phyloP scores from a whole-genome alignment of 2,329 filamentous ascomycete species.

The Penicillium paneum region DNA sequence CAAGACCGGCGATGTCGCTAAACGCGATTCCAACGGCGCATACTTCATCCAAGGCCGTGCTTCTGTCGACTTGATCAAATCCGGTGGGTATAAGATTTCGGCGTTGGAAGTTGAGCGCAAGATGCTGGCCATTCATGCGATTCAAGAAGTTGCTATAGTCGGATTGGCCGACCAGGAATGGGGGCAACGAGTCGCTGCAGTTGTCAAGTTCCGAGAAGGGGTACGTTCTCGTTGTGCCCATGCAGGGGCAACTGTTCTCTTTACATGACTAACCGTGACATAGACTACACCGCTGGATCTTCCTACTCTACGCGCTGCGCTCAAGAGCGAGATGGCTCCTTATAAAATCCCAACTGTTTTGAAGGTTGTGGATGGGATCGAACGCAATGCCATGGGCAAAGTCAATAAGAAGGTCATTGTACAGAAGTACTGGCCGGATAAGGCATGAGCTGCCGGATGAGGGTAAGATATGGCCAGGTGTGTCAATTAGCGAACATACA shows the following conservation, averaged over 20 bases:
- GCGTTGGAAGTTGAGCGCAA: slow-evolving; percentile 56
- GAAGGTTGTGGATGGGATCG: slow-evolving; percentile 65
- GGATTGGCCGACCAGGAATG: slow-evolving; percentile 54
- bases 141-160: slow-evolving; percentile 54
- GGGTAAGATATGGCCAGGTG: not conserved
- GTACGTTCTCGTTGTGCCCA: slow-evolving; percentile 21
- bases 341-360: slow-evolving; percentile 95
- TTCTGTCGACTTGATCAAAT: slow-evolving; percentile 55
- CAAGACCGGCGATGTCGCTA: slow-evolving; percentile 48
- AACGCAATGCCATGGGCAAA: slow-evolving; percentile 80
- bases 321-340: slow-evolving; percentile 58
- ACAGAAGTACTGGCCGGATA: slow-evolving; percentile 39
- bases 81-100: slow-evolving; percentile 55
- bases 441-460: slow-evolving; percentile 3
- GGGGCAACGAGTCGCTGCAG: slow-evolving; percentile 54
- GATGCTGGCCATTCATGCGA: slow-evolving; percentile 48
- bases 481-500: not conserved
- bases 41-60: slow-evolving; percentile 55
- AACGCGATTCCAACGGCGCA: slow-evolving; percentile 36
- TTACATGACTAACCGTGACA: not conserved
- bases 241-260: not conserved
- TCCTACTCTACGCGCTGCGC: slow-evolving; percentile 32
- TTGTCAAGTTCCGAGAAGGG: slow-evolving; percentile 43
- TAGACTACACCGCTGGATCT: slow-evolving; percentile 32
- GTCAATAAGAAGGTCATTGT: slow-evolving; percentile 43